These are phyloP conservation scores for Colletotrichum sp. DNA, from an alignment of 2,329 filamentous ascomycete species.

Conservation along the genomic window DNA sequence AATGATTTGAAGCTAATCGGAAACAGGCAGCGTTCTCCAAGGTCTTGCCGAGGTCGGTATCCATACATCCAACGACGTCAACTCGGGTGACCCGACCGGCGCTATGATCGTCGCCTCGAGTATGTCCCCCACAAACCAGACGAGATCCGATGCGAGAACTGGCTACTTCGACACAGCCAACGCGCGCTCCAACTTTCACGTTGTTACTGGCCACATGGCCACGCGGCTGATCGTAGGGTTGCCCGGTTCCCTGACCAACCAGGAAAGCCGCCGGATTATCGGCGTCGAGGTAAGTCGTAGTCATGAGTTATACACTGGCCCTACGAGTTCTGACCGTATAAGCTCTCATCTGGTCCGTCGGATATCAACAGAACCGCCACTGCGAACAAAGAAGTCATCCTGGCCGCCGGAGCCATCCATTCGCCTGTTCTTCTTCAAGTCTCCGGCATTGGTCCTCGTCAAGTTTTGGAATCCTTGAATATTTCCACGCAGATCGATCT, in stretches of 20 bases:
- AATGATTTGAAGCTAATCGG: not conserved
- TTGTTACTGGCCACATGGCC: conserved; percentile 42
- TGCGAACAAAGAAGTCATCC: conserved; percentile 42
- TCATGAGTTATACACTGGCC: not conserved
- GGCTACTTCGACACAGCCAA: conserved; percentile 43
- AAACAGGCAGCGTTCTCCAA: conserved; percentile 39
- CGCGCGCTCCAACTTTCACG: conserved; percentile 41
- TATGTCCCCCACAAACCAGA: conserved; percentile 42
- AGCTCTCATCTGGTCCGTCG: not conserved
- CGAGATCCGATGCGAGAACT: conserved; percentile 43
- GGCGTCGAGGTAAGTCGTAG: conserved; percentile 41
- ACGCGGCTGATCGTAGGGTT: conserved; percentile 36
- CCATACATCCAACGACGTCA: conserved; percentile 37
- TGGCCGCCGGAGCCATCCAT: conserved; percentile 46
- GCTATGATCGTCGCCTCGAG: conserved; percentile 41
- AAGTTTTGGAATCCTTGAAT: conserved; percentile 29
- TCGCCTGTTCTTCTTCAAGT: conserved; percentile 49
- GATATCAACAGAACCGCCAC: conserved; percentile 4
- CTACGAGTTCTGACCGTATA: not conserved
- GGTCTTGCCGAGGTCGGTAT: conserved; percentile 42
- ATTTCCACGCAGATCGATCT: conserved; percentile 33
- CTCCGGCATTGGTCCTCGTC: conserved; percentile 37
- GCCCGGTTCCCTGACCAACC: conserved; percentile 4
- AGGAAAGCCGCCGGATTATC: conserved; percentile 22
- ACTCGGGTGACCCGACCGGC: conserved; percentile 40